phyloP scores from a whole-genome alignment of 176 grass and related monocot species.

The Otatea glauca region DNA sequence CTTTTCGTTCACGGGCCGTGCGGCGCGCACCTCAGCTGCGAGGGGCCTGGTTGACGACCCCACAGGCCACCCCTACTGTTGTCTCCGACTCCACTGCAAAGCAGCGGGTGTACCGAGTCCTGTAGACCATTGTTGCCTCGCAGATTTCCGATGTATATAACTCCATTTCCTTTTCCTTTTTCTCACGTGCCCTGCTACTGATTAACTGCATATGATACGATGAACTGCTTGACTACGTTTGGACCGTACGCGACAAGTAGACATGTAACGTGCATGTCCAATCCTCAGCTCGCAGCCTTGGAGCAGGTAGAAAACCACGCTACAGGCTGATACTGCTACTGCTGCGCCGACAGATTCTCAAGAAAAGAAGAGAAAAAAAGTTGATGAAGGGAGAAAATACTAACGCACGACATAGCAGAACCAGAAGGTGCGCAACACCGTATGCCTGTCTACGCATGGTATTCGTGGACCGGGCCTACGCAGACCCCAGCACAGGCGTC shows the following conservation, averaged over 20 bases:
- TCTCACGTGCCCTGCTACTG: not conserved
- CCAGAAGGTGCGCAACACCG: slow-evolving; percentile 7
- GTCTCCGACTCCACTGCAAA: slow-evolving; percentile 1
- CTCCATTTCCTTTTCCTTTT: not conserved
- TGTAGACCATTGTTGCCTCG: not conserved
- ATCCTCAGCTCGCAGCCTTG: not conserved
- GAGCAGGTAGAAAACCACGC: not conserved
- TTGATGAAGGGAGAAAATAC: too few species aligned
- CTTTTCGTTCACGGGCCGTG: slow-evolving; percentile 12
- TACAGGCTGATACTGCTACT: not conserved
- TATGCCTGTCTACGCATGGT: too few species aligned
- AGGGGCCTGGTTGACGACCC: slow-evolving; percentile 3
- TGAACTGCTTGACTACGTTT: not conserved
- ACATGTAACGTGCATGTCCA: slow-evolving; percentile 12
- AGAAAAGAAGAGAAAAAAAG: not conserved
- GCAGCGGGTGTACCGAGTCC: slow-evolving; percentile 4
- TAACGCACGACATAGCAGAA: not conserved
- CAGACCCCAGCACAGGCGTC: not conserved
- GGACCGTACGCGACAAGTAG: not conserved
- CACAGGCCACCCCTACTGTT: not conserved
- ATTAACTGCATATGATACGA: not conserved
- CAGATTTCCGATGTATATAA: not conserved
- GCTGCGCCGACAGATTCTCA: not conserved
- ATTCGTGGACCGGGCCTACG: slow-evolving; percentile 30
- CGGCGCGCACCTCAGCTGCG: not conserved